A percentile compares a stretch with the other conserved stretches of the same genome.
Evolutionary conservation across 768 basidiomycete genomes (phyloP).

Genomic region (Pisolithus microcarpus): DNA sequence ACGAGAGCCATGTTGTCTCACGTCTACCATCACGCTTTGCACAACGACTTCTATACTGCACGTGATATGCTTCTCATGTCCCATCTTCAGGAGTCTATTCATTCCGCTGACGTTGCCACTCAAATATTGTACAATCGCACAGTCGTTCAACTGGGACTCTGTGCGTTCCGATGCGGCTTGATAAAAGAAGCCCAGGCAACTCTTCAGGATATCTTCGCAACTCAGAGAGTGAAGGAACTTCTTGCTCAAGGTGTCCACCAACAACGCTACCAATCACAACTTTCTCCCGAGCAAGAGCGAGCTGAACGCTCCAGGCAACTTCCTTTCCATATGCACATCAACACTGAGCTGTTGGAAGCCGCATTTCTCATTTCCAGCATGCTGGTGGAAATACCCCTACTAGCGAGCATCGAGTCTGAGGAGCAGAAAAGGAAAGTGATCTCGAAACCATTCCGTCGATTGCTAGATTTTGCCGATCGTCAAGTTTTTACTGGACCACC

Average conservation of each 20-base stretch:
- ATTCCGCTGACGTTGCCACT: slow-evolving; percentile 92
- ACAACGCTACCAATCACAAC: slow-evolving; percentile 71
- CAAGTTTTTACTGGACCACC: slow-evolving; percentile 98
- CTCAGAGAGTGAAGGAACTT: slow-evolving; percentile 94
- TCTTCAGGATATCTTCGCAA: slow-evolving; percentile 91
- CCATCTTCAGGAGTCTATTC: slow-evolving; percentile 93
- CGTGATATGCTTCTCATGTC: slow-evolving; percentile 99
- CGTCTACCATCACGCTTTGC: slow-evolving; percentile 94
- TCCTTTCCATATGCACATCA: slow-evolving; percentile 99
- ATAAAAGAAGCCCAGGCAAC: slow-evolving; percentile 92
- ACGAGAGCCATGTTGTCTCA: slow-evolving; percentile 97
- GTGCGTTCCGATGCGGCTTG: slow-evolving; percentile 91
- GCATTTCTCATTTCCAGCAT: slow-evolving; percentile 98
- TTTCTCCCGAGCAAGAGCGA: slow-evolving; percentile 94
- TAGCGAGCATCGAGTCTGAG: slow-evolving; percentile 92
- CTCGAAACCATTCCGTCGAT: slow-evolving; percentile 92
- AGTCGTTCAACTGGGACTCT: slow-evolving; percentile 93
- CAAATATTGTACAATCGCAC: slow-evolving; percentile 98
- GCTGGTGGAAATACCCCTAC: slow-evolving; percentile 93
- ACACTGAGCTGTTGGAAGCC: slow-evolving; percentile 94
- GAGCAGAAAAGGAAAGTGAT: slow-evolving; percentile 89
- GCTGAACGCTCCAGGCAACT: slow-evolving; percentile 92
- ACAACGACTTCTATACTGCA: slow-evolving; percentile 94
- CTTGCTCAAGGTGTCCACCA: slow-evolving; percentile 95
- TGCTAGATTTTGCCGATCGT: slow-evolving; percentile 93